Percentiles rank a stretch among this genome's conserved stretches.
Evolutionary conservation across 306 rosid species (phyloP).

Genomic region (Rubus idaeus): DNA sequence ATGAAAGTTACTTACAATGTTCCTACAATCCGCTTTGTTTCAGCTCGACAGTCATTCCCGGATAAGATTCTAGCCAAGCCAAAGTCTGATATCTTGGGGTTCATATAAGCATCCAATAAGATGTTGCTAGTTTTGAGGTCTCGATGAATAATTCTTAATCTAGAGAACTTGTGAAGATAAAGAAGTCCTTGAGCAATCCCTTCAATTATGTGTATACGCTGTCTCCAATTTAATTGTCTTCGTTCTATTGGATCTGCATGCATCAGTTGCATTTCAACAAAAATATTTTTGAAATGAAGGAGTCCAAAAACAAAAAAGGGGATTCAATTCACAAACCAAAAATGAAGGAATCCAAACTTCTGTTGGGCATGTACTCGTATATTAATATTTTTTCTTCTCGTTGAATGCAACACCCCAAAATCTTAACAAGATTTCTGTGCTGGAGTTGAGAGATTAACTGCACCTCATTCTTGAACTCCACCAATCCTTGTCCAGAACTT

Average conservation of each 20-base stretch:
- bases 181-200: constrained; percentile 34
- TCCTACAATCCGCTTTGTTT: constrained; percentile 25
- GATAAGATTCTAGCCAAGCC: constrained; percentile 21
- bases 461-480: constrained; percentile 37
- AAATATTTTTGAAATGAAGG: too few species aligned
- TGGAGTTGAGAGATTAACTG: constrained; percentile 33
- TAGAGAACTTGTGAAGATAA: constrained; percentile 31
- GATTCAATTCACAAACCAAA: constrained; percentile 22
- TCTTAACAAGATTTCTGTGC: constrained; percentile 34
- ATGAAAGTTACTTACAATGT: constrained; percentile 14
- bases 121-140: constrained; percentile 24
- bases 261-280: background rate
- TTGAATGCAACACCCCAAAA: constrained; percentile 35
- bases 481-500: constrained; percentile 31
- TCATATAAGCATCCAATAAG: constrained; percentile 22
- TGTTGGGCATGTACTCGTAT: constrained; percentile 37
- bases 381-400: constrained; percentile 28
- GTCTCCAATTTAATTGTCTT: constrained; percentile 10
- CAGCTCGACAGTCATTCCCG: constrained; percentile 2
- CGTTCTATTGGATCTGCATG: constrained; percentile 21
- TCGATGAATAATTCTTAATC: constrained; percentile 26
- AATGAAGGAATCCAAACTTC: constrained; percentile 38
- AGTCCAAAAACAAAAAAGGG: background rate
- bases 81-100: constrained; percentile 31
- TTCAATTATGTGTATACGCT: constrained; percentile 18